phyloP scores from a whole-genome alignment of 306 rosid species.

The Dryas drummondii region DNA sequence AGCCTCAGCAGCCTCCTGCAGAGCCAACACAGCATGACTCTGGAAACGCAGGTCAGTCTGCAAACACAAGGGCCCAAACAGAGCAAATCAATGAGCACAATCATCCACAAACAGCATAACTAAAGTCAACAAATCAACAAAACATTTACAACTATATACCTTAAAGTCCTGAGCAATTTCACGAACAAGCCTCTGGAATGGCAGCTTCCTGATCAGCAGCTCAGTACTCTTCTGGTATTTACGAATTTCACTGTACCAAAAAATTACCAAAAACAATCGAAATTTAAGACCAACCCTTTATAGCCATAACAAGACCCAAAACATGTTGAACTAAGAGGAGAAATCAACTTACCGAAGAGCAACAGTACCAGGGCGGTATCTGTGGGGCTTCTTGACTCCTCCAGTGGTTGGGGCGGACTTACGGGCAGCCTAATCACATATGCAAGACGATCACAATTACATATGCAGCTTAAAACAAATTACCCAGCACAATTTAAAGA shows the following conservation, averaged over 20 bases:
- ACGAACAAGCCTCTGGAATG: constrained; percentile 92
- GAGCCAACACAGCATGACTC: constrained; percentile 88
- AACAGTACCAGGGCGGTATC: constrained; percentile 93
- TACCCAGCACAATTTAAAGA: neutral
- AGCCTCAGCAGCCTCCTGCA: constrained; percentile 96
- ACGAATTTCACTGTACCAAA: constrained; percentile 66
- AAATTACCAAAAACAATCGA: neutral
- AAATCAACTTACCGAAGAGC: constrained; percentile 66
- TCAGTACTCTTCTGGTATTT: constrained; percentile 96
- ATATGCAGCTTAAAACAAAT: neutral
- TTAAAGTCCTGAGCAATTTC: constrained; percentile 96
- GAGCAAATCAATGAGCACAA: neutral
- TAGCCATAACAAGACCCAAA: neutral
- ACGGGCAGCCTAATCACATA: constrained; percentile 70
- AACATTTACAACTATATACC: constrained; percentile 29
- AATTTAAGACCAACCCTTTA: neutral
- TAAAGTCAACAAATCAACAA: too few relatives aligned
- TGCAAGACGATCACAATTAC: rapidly evolving
- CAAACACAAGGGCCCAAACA: neutral
- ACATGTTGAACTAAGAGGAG: neutral
- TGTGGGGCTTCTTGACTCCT: constrained; percentile 94
- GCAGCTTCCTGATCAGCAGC: constrained; percentile 82
- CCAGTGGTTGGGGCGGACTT: constrained; percentile 98
- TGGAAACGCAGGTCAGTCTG: constrained; percentile 96
- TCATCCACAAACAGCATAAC: rapidly evolving